These are phyloP conservation scores for Kalmusia sp. DNA, from an alignment of 2,329 filamentous ascomycete species.

Conservation along the genomic window DNA sequence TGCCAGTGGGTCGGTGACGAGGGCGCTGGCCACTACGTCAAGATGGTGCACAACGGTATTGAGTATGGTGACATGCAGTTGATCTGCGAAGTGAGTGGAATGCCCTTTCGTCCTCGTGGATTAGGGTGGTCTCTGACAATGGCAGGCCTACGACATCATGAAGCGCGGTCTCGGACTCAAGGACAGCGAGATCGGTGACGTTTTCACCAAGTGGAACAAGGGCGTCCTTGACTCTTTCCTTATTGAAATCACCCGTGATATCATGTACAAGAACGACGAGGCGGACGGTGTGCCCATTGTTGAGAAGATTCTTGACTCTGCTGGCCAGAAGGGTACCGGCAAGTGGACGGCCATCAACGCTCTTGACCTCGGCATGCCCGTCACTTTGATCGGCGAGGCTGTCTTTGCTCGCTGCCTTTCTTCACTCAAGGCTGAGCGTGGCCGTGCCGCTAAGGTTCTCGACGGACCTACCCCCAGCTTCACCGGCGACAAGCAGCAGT, in stretches of 20 bases:
- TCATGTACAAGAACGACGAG: conserved; percentile 98
- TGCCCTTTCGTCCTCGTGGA: not conserved
- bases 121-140: conserved; percentile 16
- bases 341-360: conserved; percentile 99
- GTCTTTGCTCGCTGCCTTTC: conserved; percentile 95
- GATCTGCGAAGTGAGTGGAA: conserved; percentile 84
- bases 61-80: conserved; percentile 99
- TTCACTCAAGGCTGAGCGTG: conserved; percentile 92
- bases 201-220: conserved; percentile 96
- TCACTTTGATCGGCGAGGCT: conserved; percentile 96
- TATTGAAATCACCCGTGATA: conserved; percentile 98
- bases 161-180: conserved; percentile 92
- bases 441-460: conserved; percentile 79
- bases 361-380: conserved; percentile 96
- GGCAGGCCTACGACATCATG: conserved; percentile 97
- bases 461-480: conserved; percentile 80
- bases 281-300: conserved; percentile 82
- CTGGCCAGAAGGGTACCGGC: conserved; percentile 98
- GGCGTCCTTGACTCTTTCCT: conserved; percentile 97
- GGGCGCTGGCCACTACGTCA: conserved; percentile 99
- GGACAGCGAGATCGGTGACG: conserved; percentile 94
- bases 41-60: conserved; percentile 99
- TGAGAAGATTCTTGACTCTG: conserved; percentile 98
- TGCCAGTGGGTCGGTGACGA: conserved; percentile 99
- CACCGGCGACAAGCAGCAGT: conserved; percentile 87